Evolutionary conservation across 352 stramenopile genomes (phyloP), one percentile per base, ranked within the genome.

Genomic region (Pythium brachiatum): DNA sequence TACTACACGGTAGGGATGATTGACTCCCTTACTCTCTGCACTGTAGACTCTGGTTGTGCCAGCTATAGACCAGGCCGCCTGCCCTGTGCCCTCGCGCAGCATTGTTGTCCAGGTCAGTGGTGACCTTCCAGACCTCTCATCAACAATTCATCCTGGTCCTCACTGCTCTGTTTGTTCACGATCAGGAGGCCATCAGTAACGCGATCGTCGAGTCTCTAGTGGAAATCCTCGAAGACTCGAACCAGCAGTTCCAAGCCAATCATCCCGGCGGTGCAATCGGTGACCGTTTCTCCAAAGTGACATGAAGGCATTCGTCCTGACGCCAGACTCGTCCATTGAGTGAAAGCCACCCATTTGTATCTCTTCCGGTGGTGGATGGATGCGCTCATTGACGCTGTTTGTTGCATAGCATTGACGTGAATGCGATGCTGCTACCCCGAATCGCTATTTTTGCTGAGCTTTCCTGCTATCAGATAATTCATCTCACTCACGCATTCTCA

Each of bases 261-360:
- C 86, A 94, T 44, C 86, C 86, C 25, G 83, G 77, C 3, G 86
- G 86, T n/a, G 65, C 80, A 18, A 90, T 94, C 41, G 86, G 85
- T 31, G 68, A 68, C 32, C 38, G 36, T 0, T 67, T 59, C n/a
- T 25, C 41, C n/a, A 48, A 48, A 7, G 6, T 9, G 12, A 48
- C 18, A 18, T 48, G n/a, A 48, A 48, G 2, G 47, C 3, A 38
- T 25, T 53, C 20, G 25, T 7, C n/a, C 38, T 3, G 27, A 41
- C 26, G 18, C 3, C 21, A 21, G 7, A 36, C 11, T 36, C 31
- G 7, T 18, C 3, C 26, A 41, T 34, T 26, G 26, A 41, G n/a
- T n/a, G n/a, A n/a, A n/a, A n/a, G n/a, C n/a, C n/a, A n/a, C n/a
- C n/a, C n/a, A n/a, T n/a, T n/a, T 36, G 31, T 9, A 44, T 20